Evolutionary conservation across 1,284 basidiomycete genomes (phyloP), one percentile per base, ranked within the genome.

Genomic region (Taiwanofungus camphoratus): DNA sequence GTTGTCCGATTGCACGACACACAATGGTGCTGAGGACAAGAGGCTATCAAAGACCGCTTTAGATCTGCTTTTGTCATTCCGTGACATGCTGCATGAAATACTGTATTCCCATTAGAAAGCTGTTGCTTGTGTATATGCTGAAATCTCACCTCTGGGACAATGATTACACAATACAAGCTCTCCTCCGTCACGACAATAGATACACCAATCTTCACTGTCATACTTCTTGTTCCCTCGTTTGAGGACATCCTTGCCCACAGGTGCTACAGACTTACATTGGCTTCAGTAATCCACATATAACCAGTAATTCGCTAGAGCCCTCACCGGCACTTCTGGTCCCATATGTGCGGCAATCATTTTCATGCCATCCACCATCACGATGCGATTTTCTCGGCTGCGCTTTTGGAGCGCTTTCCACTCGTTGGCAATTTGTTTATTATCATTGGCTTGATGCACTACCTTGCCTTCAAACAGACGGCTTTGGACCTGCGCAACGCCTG

Each of bases 401-500:
- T 72, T 74, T 52, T 71, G 66, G 26, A 73, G 37, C 29, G 65
- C 63, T 27, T 59, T 56, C 74, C 72, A 77, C 46, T 74, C 71
- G 11, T 62, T 46, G 2, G 68, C 67, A 37, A 71, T 70, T 19
- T 70, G 58, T 35, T 65, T 63, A 49, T 74, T 71, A 15, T 34
- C 51, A 45, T 56, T 55, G n/a, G 44, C 31, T 19, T 64, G 66
- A 27, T 63, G 44, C 29, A 79, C 54, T 34, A 76, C 32, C 51
- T 65, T 66, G 3, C 79, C 79, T 48, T 82, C 79, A 45, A 80
- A 82, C 18, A 81, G 54, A 23, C 77, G 65, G 42, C 74, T 73
- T 44, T 73, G 69, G 4, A 82, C 79, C 44, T 71, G 70, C 5
- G 76, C 78, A 12, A 77, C 63, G 3, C 79, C 77, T 18, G 65